Evolutionary conservation across 176 grass and related monocot genomes (phyloP).

Genomic region (Raddia distichophylla): DNA sequence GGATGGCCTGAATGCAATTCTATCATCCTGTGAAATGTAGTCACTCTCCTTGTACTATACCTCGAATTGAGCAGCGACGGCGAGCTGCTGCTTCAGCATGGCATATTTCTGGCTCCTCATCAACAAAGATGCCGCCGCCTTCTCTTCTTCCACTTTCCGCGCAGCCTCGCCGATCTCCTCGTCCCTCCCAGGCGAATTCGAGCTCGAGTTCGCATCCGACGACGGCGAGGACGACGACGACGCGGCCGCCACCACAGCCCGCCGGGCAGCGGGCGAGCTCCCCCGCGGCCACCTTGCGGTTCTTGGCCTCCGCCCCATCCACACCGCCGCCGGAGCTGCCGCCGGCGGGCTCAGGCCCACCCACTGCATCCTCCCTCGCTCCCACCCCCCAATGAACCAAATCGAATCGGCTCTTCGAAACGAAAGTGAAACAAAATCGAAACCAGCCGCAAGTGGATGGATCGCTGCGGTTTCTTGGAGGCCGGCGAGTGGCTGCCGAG

Average conservation of each 20-base stretch:
- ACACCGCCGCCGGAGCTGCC: constrained; percentile 4
- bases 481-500: constrained; percentile 39
- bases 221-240: constrained; percentile 31
- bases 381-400: constrained; percentile 7
- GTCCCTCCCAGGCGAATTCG: constrained; percentile 35
- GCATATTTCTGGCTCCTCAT: constrained; percentile 70
- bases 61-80: constrained; percentile 72
- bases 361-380: constrained; percentile 46
- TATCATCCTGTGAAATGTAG: not conserved
- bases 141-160: constrained; percentile 32
- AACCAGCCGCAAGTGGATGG: constrained; percentile 20
- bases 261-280: constrained; percentile 11
- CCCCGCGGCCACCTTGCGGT: constrained; percentile 39
- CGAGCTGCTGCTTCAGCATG: constrained; percentile 82
- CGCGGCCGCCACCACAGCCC: constrained; percentile 36
- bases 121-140: constrained; percentile 53
- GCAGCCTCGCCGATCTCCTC: constrained; percentile 41
- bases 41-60: constrained; percentile 5
- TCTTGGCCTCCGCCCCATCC: constrained; percentile 35
- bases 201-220: constrained; percentile 50
- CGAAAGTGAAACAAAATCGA: constrained; percentile 18
- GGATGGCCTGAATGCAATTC: not conserved
- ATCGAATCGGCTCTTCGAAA: constrained; percentile 4
- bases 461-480: constrained; percentile 30
- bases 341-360: constrained; percentile 33